Evolutionary conservation across 257 asterid species (phyloP), one percentile per base, ranked within the genome.

Genomic region (Fraxinus pennsylvanica): DNA sequence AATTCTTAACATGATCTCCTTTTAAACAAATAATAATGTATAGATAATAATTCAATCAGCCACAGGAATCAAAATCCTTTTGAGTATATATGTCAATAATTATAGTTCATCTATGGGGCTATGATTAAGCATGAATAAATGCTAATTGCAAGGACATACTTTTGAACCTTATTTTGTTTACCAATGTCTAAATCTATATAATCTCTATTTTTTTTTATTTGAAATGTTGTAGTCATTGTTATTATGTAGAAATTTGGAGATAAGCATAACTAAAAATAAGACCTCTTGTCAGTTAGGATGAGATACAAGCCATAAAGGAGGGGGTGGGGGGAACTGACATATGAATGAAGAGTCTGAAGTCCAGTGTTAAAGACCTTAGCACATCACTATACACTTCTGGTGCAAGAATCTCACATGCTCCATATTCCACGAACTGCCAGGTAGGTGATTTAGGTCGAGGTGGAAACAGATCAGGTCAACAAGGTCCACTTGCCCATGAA

Each of bases 81-180:
- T 4, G 14, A 36, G 59, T 47, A 33, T 74, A 68, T 19, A 19
- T 71, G 41, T 70, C 50, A 76, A 25, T 27, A 33, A 41, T 76
- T 79, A 4, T 52, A 81, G 32, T 47, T 71, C 69, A 39, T 57
- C 29, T 29, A 30, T 22, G 77, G 66, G 77, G 29, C n/a, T 54
- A 39, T 73, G 19, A 19, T 73, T n/a, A 27, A 17, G 67, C 72
- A 61, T 21, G 77, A 57, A 38, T 25, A 29, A 36, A 70, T 30
- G 25, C 32, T 21, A 81, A 43, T 12, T 6, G n/a, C 52, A 39
- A 68, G 65, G 61, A 50, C 27, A 35, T 47, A 32, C 73, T 35
- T 30, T 36, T 57, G 10, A 74, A 69, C 41, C 25, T 72, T 69
- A 43, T 66, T 66, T 47, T 27, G 21, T 81, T 47, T 65, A 15